These are phyloP conservation scores for Cryptosporidium parvum DNA, from an alignment of 169 alveolate genomes.

Conservation along the genomic window DNA sequence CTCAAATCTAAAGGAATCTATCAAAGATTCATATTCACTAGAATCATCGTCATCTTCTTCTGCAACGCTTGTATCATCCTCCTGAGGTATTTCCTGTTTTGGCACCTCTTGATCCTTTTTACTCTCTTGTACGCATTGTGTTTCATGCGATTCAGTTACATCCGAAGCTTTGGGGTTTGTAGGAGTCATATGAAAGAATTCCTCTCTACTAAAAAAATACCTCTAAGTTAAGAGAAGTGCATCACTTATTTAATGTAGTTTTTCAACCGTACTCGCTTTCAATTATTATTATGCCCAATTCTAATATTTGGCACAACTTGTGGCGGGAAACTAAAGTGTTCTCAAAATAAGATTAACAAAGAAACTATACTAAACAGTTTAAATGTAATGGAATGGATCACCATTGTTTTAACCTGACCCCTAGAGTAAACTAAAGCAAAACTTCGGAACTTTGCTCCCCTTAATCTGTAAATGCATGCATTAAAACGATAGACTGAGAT, in stretches of 20 bases:
- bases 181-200: constrained; percentile 1
- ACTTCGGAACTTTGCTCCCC: not conserved
- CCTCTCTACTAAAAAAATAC: not conserved
- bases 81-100: not conserved
- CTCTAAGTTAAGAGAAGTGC: not conserved
- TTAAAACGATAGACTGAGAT: not conserved
- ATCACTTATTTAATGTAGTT: not conserved
- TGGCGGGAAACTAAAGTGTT: not conserved
- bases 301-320: not conserved
- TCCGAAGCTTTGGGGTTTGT: not conserved
- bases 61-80: constrained; percentile 64
- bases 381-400: not conserved
- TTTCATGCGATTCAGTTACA: not conserved
- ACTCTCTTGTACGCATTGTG: not conserved
- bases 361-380: not conserved
- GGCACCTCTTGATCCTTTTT: not conserved
- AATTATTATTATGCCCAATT: not conserved
- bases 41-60: constrained; percentile 34
- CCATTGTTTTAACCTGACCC: not conserved
- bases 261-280: not conserved
- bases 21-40: constrained; percentile 38
- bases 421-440: not conserved
- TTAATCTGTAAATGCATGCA: not conserved
- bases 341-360: not conserved
- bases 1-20: constrained; percentile 53